Conservation (phyloP, 169 alveolate species). For the Cryptosporidium felis region DNA sequence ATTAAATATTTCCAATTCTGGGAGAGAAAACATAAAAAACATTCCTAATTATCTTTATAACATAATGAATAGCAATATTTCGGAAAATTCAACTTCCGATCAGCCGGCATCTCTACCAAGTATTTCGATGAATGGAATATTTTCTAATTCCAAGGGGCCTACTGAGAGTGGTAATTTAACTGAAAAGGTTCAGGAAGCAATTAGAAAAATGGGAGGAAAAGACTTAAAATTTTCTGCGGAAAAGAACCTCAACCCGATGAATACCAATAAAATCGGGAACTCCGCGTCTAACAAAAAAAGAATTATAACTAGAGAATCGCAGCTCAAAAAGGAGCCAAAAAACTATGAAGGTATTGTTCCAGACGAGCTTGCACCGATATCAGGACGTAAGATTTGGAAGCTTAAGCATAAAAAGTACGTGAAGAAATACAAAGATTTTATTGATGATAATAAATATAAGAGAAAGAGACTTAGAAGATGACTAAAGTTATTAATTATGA, state of each 20-base stretch:
- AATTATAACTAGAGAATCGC: conserved; percentile 54
- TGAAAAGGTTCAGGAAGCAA: conserved; percentile 48
- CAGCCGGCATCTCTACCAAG: not conserved
- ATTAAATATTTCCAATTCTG: conserved; percentile 21
- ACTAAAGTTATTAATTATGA: too few relatives aligned
- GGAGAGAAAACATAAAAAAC: conserved; percentile 43
- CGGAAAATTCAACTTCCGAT: not conserved
- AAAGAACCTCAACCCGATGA: conserved; percentile 4
- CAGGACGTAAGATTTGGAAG: conserved; percentile 78
- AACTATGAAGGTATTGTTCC: conserved; percentile 68
- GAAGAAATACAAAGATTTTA: conserved; percentile 46
- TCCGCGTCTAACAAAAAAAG: not conserved
- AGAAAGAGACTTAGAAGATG: conserved; percentile 9
- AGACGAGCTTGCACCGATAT: conserved; percentile 74
- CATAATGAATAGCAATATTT: conserved; percentile 11
- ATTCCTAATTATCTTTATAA: conserved; percentile 41
- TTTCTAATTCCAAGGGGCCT: not conserved
- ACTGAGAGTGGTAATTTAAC: conserved; percentile 3
- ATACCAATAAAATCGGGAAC: not conserved
- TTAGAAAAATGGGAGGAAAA: conserved; percentile 51
- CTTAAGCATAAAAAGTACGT: conserved; percentile 72
- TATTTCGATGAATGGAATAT: not conserved
- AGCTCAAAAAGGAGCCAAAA: conserved; percentile 74
- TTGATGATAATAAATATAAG: conserved; percentile 36
- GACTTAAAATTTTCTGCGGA: conserved; percentile 47